Evolutionary conservation across 345 rosid species (phyloP), one percentile per base, ranked within the genome.

Genomic region (Acer saccharum): DNA sequence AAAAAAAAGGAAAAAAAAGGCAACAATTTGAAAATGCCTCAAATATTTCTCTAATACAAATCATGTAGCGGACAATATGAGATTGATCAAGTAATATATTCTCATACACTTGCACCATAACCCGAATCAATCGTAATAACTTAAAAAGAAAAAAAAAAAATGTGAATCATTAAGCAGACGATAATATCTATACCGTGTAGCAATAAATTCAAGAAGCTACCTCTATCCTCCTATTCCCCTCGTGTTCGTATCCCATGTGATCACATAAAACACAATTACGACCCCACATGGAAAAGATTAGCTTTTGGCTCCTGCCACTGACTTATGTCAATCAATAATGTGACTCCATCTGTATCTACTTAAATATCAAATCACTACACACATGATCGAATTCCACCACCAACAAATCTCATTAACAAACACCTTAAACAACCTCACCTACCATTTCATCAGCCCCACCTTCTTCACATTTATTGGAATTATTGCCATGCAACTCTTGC

Each of bases 381-480:
- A 35, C 39, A 35, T 35, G 39, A 23, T 23, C 25, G 25, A 35
- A 35, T 35, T 35, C 39, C 39, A 35, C 6, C 39, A 35, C 6
- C 39, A 35, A 35, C 35, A 32, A n/a, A 32, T 32, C 5, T 3
- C 35, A 32, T 61, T 6, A 27, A 74, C 68, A 29, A 74, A 58
- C 73, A 8, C 74, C 70, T 77, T 81, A 81, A 70, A 78, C 82
- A 48, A 57, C 62, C 69, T 70, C 89, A 82, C 65, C 87, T 7
- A 77, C 82, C 78, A 9, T 39, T 57, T 44, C 73, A 14, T 62
- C 39, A 35, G 39, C 6, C 39, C 39, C 60, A 29, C 84, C 48
- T 48, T 82, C 89, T 60, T 80, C 75, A 73, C 68, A 74, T 66
- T 69, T 62, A 23, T n/a, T n/a, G n/a, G n/a, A n/a, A n/a, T n/a